Conservation (phyloP, 495 filamentous ascomycete species). For the Chaetomium tenue region DNA sequence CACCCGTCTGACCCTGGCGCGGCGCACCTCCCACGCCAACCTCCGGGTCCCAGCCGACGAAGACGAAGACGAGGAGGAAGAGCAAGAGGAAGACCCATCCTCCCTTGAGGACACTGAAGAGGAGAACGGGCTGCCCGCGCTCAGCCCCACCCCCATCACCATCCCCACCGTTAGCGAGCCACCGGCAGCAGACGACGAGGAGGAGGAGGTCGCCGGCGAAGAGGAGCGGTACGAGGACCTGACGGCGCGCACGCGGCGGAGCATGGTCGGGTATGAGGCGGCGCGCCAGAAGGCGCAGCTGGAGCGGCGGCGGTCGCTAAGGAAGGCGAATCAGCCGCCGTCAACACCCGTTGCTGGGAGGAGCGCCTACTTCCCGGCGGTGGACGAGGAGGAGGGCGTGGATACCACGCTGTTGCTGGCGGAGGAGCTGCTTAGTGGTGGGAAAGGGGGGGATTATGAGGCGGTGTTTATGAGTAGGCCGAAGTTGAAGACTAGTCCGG, state of each 20-base stretch:
- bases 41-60: conserved; percentile 18
- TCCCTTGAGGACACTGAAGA: conserved; percentile 10
- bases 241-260: conserved; percentile 73
- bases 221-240: conserved; percentile 49
- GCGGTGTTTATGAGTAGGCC: conserved; percentile 85
- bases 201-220: not conserved
- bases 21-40: conserved; percentile 38
- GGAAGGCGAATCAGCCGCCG: conserved; percentile 35
- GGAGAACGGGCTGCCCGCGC: not conserved
- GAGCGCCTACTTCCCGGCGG: conserved; percentile 41
- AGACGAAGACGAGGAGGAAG: conserved; percentile 28
- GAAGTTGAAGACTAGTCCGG: conserved; percentile 72
- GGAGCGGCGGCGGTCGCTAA: conserved; percentile 54
- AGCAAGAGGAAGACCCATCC: conserved; percentile 12
- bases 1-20: conserved; percentile 51
- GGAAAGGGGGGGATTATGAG: conserved; percentile 76
- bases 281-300: conserved; percentile 54
- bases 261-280: conserved; percentile 65
- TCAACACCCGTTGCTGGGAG: conserved; percentile 23
- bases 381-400: conserved; percentile 33
- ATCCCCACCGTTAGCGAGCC: conserved; percentile 18
- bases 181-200: not conserved
- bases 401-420: conserved; percentile 32
- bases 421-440: conserved; percentile 39
- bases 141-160: conserved; percentile 29